Evolutionary conservation across 176 grass and related monocot genomes (phyloP).

Genomic region (Oryza longistaminata): DNA sequence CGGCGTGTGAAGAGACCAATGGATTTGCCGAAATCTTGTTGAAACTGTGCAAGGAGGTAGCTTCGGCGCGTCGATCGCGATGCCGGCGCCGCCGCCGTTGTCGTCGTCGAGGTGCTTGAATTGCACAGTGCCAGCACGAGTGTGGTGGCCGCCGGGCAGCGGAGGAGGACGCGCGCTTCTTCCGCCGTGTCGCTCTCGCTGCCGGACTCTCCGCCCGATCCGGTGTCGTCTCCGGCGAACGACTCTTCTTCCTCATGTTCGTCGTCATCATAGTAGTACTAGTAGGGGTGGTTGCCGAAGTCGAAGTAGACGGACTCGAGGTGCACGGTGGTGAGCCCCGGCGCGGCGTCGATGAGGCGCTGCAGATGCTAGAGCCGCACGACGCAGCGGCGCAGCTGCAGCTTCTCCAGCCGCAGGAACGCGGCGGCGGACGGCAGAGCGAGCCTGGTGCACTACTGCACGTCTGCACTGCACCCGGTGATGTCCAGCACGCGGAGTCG

Average conservation of each 20-base stretch:
- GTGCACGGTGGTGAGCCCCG: conserved; percentile 1
- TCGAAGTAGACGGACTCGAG: background rate
- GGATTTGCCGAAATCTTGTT: background rate
- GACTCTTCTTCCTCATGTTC: too few species aligned
- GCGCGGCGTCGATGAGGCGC: background rate
- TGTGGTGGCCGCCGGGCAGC: background rate
- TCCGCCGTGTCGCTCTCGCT: too few species aligned
- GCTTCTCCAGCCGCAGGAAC: background rate
- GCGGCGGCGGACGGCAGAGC: background rate
- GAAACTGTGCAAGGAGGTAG: background rate
- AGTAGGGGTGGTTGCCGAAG: too few species aligned
- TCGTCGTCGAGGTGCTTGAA: too few species aligned
- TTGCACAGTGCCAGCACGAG: background rate
- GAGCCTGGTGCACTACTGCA: background rate
- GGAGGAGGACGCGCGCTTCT: background rate
- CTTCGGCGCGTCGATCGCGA: conserved; percentile 1
- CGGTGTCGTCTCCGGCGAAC: too few species aligned
- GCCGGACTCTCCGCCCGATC: too few species aligned
- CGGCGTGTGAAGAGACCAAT: background rate
- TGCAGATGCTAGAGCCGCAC: background rate
- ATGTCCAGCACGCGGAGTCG: background rate
- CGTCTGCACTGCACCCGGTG: background rate
- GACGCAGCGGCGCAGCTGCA: background rate
- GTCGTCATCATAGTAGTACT: too few species aligned
- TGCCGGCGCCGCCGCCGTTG: too few species aligned